Evolutionary conservation across 371 early-diverging fungal genomes (phyloP), one percentile per base, ranked within the genome.

Genomic region (Scutellospora calospora): DNA sequence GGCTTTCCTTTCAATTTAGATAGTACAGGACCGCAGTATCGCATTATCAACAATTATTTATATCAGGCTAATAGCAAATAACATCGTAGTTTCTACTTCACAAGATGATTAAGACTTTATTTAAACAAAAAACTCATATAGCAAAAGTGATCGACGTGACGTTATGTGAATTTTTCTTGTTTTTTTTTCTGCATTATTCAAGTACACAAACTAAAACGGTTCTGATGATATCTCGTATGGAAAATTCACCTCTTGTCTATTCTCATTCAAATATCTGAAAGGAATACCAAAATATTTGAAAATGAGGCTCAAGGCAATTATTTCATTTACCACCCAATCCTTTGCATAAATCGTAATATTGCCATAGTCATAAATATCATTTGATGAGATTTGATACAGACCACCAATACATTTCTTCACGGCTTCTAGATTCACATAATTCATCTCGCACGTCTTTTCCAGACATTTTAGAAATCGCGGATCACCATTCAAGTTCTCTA

Each of bases 341-440:
- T 73, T 49, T 73, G 18, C 74, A 73, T 29, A 25, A 52, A 73
- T 54, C 29, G 5, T 54, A 54, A 73, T 27, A 6, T 55, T 31
- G 18, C 22, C 54, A 41, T 73, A 41, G 25, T 54, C 54, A 54
- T 73, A 54, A 22, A 29, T 5, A 52, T 41, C 54, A 52, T 73
- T 73, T 54, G 54, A 73, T 54, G 29, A 20, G 12, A 31, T 73
- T 52, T 73, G 74, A 25, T 54, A 73, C 8, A 73, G 74, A 20
- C 54, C 29, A 54, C 51, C 55, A 49, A 73, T 16, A 54, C 55
- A 73, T 29, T 73, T 73, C 20, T 73, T 52, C 33, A 73, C 74
- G 14, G 1, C 54, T 73, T 73, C 51, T 38, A 35, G 5, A 49
- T 71, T 25, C 51, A 71, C 25, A 1, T 51, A 5, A 71, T 71